These are phyloP conservation scores for Trifolium subterraneum DNA, from an alignment of 306 rosid genomes.

Conservation along the genomic window DNA sequence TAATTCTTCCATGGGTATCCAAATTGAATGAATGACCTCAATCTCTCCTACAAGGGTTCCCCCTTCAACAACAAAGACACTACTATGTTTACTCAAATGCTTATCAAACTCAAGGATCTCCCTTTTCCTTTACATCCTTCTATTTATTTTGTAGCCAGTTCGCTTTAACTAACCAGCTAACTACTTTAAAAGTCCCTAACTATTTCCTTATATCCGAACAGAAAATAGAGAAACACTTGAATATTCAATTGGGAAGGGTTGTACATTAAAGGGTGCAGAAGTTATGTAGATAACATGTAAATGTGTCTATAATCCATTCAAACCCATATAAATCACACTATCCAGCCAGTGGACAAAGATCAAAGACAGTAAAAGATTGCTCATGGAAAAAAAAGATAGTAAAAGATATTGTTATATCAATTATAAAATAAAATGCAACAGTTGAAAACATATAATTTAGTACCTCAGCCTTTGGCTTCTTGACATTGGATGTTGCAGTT, in stretches of 20 bases:
- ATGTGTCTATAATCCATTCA: conserved; percentile 20
- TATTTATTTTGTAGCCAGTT: background rate
- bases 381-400: background rate
- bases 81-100: background rate
- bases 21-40: background rate
- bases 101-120: background rate
- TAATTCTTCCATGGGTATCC: background rate
- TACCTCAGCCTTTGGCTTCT: conserved; percentile 82
- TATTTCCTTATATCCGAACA: background rate
- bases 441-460: conserved; percentile 29
- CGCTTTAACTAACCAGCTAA: background rate
- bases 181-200: background rate
- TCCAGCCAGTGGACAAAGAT: conserved; percentile 21
- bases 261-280: conserved; percentile 8
- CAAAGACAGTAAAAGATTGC: background rate
- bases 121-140: background rate
- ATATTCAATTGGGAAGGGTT: background rate
- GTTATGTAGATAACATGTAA: conserved; percentile 8
- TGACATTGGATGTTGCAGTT: conserved; percentile 72
- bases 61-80: background rate
- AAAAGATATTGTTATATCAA: background rate
- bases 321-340: conserved; percentile 1
- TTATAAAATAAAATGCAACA: conserved; percentile 23
- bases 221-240: background rate
- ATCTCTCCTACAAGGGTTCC: background rate